Evolutionary conservation across 768 basidiomycete species (phyloP), one percentile per base, ranked within the genome.

Genomic region (Crassisporium funariophilum): DNA sequence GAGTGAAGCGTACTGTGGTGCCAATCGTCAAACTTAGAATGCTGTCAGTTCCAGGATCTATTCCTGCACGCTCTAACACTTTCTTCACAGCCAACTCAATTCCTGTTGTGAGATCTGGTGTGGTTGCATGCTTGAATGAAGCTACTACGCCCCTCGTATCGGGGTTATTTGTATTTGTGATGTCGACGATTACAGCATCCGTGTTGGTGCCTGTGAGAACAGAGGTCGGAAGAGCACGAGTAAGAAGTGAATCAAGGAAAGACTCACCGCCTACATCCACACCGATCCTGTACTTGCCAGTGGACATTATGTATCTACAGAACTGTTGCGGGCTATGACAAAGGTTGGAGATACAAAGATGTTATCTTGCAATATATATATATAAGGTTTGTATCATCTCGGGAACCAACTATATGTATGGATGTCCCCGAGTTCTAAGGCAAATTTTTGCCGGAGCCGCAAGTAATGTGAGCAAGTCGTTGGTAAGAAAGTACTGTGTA

Each of bases 11-110:
- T 40, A 79, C 80, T 0, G 83, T 84, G 0, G 83, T 84, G 24
- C 84, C 84, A 49, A 86, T 79, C 24, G 78, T 73, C 49, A 85
- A 57, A 5, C 77, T 75, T 40, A 77, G 66, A 24, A 85, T 68
- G 1, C 70, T 53, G 2, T 65, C 49, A 4, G 67, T 62, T 5
- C 40, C 53, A 13, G 59, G 56, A 39, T 70, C 60, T 4, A 75
- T 57, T 1, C 59, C 56, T 16, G 66, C 70, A 6, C 67, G 58
- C 29, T 67, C 52, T 38, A 85, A 62, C 4, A 82, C 74, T 2
- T 62, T 62, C 10, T 66, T 64, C 15, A 85, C 68, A 1, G 79
- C 82, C 3, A 55, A 49, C 42, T 79, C 78, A 41, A 86, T 84
- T 22, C 84, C 84, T 11, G 65, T 66, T 1, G 82, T 82, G 41